These are phyloP conservation scores for Alternaria sp. DNA, from an alignment of 2,329 filamentous ascomycete species.

Conservation along the genomic window DNA sequence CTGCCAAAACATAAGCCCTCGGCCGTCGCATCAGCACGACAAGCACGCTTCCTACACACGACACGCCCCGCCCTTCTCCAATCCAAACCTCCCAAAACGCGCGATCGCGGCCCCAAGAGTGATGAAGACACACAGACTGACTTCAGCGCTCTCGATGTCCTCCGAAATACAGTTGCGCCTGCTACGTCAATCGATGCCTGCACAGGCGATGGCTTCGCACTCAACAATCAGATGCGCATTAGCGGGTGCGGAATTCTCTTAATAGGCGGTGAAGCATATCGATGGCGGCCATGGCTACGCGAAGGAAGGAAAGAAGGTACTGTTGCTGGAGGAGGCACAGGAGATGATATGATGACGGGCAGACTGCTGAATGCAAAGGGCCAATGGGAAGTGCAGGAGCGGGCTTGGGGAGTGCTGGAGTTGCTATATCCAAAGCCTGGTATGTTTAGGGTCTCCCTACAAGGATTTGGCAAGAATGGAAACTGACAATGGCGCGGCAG, in stretches of 20 bases:
- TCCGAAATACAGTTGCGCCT: conserved; percentile 77
- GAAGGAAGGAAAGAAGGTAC: conserved; percentile 46
- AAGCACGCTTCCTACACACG: conserved; percentile 33
- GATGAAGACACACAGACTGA: conserved; percentile 73
- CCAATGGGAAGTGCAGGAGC: conserved; percentile 78
- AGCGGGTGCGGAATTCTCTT: conserved; percentile 76
- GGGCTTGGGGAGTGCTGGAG: conserved; percentile 78
- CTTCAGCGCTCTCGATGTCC: conserved; percentile 79
- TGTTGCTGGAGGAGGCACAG: conserved; percentile 30
- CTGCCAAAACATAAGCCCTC: conserved; percentile 2
- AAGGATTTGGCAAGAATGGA: not conserved
- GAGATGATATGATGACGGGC: conserved; percentile 49
- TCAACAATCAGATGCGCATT: conserved; percentile 82
- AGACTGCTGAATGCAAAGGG: conserved; percentile 76
- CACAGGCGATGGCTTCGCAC: conserved; percentile 81
- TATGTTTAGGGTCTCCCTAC: conserved; percentile 55
- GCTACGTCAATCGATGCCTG: conserved; percentile 86
- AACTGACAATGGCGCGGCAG: conserved; percentile 56
- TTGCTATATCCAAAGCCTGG: conserved; percentile 89
- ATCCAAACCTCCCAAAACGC: conserved; percentile 55
- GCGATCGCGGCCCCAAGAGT: conserved; percentile 69
- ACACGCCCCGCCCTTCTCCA: conserved; percentile 23
- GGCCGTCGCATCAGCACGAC: conserved; percentile 4
- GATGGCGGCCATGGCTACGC: conserved; percentile 82
- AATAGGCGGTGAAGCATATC: conserved; percentile 85